A percentile compares a stretch with the other conserved stretches of the same genome.
phyloP scores from a whole-genome alignment of 768 basidiomycete species.

The Auricularia sp. region DNA sequence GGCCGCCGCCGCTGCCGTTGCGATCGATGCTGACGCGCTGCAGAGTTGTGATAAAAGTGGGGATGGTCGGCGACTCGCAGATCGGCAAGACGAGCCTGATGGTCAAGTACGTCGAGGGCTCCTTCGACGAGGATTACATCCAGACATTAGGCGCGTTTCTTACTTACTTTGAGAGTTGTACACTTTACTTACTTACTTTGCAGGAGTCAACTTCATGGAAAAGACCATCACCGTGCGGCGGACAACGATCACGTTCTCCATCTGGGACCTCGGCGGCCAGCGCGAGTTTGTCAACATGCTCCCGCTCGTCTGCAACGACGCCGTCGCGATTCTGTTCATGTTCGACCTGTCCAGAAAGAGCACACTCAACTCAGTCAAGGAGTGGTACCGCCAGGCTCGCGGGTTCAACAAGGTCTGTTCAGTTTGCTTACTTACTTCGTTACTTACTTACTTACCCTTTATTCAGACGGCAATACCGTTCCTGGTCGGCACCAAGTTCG shows the following conservation, averaged over 20 bases:
- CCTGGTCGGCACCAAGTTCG: slow-evolving; percentile 96
- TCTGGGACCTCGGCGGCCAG: slow-evolving; percentile 67
- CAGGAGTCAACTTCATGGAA: slow-evolving; percentile 99
- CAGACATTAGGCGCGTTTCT: slow-evolving; percentile 81
- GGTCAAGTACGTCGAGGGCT: slow-evolving; percentile 99
- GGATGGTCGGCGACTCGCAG: slow-evolving; percentile 99
- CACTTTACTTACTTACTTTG: slow-evolving; percentile 3
- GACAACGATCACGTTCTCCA: slow-evolving; percentile 98
- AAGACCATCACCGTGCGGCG: slow-evolving; percentile 97
- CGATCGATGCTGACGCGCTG: neutral
- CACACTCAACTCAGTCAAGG: slow-evolving; percentile 96
- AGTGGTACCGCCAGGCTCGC: slow-evolving; percentile 98
- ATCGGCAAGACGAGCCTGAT: slow-evolving; percentile 98
- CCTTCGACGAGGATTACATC: slow-evolving; percentile 98
- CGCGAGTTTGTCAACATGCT: too few relatives aligned
- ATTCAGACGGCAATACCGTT: slow-evolving; percentile 93
- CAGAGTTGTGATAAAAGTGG: slow-evolving; percentile 95
- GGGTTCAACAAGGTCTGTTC: slow-evolving; percentile 91
- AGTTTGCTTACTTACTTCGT: neutral
- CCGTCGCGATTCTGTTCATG: too few relatives aligned
- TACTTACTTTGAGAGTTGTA: neutral
- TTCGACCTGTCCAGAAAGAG: slow-evolving; percentile 97
- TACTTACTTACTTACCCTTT: neutral
- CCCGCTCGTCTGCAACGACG: too few relatives aligned
- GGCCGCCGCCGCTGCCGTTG: neutral